Conservation (phyloP, 495 filamentous ascomycete species). For the Opeltia flavorubescens region DNA sequence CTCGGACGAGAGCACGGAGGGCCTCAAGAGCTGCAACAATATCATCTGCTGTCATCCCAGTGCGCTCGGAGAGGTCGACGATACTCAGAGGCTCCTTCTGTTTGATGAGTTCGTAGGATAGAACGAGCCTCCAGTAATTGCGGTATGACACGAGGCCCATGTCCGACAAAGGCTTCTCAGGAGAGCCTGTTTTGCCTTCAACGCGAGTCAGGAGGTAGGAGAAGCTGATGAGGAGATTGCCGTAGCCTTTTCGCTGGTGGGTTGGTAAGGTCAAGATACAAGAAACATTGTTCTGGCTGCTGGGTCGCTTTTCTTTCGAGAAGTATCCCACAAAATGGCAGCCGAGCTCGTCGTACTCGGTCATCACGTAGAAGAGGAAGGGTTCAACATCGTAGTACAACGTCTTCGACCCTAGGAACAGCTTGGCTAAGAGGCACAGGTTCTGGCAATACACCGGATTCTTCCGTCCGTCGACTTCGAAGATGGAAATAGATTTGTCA, state of each 20-base stretch:
- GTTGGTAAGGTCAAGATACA: conserved; percentile 94
- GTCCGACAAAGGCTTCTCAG: conserved; percentile 94
- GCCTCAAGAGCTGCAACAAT: conserved; percentile 87
- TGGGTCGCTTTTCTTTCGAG: conserved; percentile 95
- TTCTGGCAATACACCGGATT: conserved; percentile 98
- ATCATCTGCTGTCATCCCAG: conserved; percentile 92
- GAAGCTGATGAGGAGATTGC: conserved; percentile 92
- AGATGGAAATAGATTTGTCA: conserved; percentile 84
- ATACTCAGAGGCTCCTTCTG: conserved; percentile 57
- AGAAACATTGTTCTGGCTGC: conserved; percentile 89
- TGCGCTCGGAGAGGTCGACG: conserved; percentile 70
- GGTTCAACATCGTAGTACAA: conserved; percentile 98
- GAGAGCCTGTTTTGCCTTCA: conserved; percentile 88
- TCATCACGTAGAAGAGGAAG: conserved; percentile 97
- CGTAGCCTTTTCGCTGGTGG: conserved; percentile 93
- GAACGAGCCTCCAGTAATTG: conserved; percentile 84
- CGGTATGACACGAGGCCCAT: conserved; percentile 95
- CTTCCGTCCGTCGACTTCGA: conserved; percentile 93
- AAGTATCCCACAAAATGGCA: conserved; percentile 99
- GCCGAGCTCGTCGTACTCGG: conserved; percentile 81
- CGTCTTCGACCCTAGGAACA: conserved; percentile 94
- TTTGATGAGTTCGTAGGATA: conserved; percentile 65
- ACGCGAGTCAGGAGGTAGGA: conserved; percentile 90
- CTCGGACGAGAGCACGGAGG: conserved; percentile 72
- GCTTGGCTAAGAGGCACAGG: conserved; percentile 84